phyloP scores from a whole-genome alignment of 2,329 filamentous ascomycete genomes.

The Cytospora piceicola region DNA sequence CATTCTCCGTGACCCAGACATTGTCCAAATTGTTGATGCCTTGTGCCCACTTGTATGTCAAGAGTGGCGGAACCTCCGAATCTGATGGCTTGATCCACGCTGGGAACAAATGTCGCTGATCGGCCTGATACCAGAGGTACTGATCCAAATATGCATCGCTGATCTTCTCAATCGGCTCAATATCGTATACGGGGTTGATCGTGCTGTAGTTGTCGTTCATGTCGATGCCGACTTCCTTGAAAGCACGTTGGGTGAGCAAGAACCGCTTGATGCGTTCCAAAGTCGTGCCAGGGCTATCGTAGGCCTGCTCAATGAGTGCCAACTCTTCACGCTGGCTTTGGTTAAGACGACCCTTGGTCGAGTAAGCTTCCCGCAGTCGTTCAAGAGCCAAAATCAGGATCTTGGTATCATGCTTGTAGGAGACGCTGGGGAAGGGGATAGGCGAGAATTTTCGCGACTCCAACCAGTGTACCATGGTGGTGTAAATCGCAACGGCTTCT shows the following conservation, averaged over 20 bases:
- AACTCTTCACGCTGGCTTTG: slow-evolving; percentile 97
- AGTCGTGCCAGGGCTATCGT: slow-evolving; percentile 95
- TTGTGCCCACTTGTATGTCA: slow-evolving; percentile 99
- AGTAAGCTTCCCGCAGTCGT: slow-evolving; percentile 91
- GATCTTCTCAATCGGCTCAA: slow-evolving; percentile 99
- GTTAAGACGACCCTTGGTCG: slow-evolving; percentile 93
- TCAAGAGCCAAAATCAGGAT: slow-evolving; percentile 95
- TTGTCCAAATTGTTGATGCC: slow-evolving; percentile 97
- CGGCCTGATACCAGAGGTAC: slow-evolving; percentile 98
- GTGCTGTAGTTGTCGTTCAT: slow-evolving; percentile 99
- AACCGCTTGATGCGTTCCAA: slow-evolving; percentile 97
- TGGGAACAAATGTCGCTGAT: slow-evolving; percentile 94
- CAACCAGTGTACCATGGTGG: slow-evolving; percentile 97
- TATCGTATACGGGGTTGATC: slow-evolving; percentile 98
- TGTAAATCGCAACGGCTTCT: slow-evolving; percentile 98
- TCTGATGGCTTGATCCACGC: slow-evolving; percentile 99
- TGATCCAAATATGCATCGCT: slow-evolving; percentile 98
- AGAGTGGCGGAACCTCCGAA: slow-evolving; percentile 90
- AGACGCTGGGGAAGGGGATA: slow-evolving; percentile 97
- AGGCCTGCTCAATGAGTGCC: slow-evolving; percentile 95
- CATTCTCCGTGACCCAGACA: slow-evolving; percentile 92
- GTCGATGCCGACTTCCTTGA: slow-evolving; percentile 99
- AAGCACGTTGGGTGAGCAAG: slow-evolving; percentile 92
- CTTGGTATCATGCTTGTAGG: slow-evolving; percentile 99
- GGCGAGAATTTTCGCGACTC: slow-evolving; percentile 98